A percentile compares a stretch with the other conserved stretches of the same genome.
Conservation (phyloP, 495 filamentous ascomycete genomes). For the Apodospora peruviana region DNA sequence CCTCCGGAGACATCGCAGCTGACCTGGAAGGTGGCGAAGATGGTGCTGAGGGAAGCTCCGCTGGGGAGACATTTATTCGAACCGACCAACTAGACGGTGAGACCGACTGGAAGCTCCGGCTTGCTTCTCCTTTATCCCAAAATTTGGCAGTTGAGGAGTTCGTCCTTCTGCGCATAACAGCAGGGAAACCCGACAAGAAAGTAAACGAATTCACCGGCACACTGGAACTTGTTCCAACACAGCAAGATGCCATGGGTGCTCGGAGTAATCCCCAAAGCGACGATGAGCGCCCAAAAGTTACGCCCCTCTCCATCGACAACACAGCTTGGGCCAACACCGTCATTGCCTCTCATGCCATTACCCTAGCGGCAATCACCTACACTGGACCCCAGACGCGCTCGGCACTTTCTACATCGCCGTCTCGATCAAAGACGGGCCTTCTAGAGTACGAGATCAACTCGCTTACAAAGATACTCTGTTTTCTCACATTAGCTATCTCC, state of each 20-base stretch:
- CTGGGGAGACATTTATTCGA: conserved; percentile 90
- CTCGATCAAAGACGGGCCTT: conserved; percentile 86
- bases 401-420: conserved; percentile 85
- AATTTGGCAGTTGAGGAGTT: conserved; percentile 61
- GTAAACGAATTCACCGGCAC: conserved; percentile 94
- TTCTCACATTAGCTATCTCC: conserved; percentile 78
- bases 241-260: conserved; percentile 24
- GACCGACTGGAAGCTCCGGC: conserved; percentile 95
- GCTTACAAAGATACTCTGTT: conserved; percentile 94
- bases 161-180: conserved; percentile 67
- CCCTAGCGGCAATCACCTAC: conserved; percentile 84
- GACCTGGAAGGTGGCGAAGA: conserved; percentile 5
- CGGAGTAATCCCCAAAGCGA: conserved; percentile 22
- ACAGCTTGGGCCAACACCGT: conserved; percentile 99
- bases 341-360: conserved; percentile 83
- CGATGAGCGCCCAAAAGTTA: conserved; percentile 39
- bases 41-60: conserved; percentile 27
- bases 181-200: conserved; percentile 80
- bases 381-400: conserved; percentile 93
- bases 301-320: conserved; percentile 87
- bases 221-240: conserved; percentile 55
- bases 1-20: conserved; percentile 8
- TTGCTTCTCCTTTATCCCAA: conserved; percentile 82
- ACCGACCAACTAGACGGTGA: conserved; percentile 98
- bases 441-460: conserved; percentile 96